These are phyloP conservation scores for Plasmodium inui DNA, from an alignment of 169 alveolate species.

Conservation along the genomic window DNA sequence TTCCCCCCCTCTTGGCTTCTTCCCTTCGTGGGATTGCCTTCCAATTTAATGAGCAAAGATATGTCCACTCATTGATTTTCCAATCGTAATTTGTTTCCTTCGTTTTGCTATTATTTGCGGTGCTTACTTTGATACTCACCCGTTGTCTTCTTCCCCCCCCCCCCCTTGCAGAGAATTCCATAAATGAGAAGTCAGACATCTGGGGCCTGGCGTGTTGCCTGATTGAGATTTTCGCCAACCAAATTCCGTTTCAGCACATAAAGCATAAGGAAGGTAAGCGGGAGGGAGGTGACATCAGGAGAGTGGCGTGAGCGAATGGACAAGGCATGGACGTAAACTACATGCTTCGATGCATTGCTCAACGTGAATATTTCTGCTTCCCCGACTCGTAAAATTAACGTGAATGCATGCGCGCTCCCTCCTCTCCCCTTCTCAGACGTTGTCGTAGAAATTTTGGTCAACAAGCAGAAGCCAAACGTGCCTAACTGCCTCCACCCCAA, in stretches of 20 bases:
- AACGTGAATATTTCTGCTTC: neutral
- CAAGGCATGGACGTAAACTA: neutral
- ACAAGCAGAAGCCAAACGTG: constrained; percentile 76
- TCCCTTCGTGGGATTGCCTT: neutral
- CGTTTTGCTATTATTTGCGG: neutral
- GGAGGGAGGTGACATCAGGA: neutral
- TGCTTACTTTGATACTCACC: neutral
- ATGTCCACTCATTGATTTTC: neutral
- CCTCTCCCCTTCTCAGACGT: constrained; percentile 44
- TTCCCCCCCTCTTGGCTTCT: neutral
- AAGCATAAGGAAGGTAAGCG: constrained; percentile 79
- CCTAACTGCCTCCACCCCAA: constrained; percentile 79
- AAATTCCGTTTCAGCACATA: constrained; percentile 85
- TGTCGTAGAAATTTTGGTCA: constrained; percentile 74
- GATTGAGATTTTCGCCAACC: constrained; percentile 86
- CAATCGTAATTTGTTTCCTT: neutral
- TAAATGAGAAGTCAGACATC: constrained; percentile 85
- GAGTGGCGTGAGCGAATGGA: neutral
- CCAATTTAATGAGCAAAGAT: neutral
- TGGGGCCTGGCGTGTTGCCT: constrained; percentile 90
- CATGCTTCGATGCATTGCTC: neutral
- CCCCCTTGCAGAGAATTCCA: constrained; percentile 35
- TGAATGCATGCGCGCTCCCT: neutral
- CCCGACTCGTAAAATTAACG: neutral
- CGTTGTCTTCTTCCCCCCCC: neutral